Base-by-base conservation (phyloP, 164 flowering plant genomes). In the Buxus sempervirens region DNA sequence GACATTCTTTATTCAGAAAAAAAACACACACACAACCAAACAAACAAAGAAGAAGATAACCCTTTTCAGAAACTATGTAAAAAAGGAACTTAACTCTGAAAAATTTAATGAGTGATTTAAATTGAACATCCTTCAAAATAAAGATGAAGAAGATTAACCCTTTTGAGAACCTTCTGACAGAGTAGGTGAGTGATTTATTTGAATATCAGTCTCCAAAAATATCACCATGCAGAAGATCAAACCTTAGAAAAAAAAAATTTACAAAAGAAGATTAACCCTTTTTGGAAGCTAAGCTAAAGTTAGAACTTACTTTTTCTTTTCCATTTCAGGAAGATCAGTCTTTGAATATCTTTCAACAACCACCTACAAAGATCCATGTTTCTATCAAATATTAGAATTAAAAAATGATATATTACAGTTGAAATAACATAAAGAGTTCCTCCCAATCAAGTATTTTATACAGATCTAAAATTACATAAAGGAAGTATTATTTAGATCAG, bases 271-370 rank as follows among this genome's bases (percentile, higher is more conserved):
- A 41, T 25, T n/a, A 23, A 65, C n/a, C 21, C 5, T n/a, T 65
- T 19, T 7, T 8, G 23, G 58, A 60, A 26, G 36, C 6, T 24
- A 57, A 66, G 7, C 9, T 25, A 15, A 45, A 55, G 36, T 18
- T 61, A 54, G 23, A 56, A 64, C 89, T 67, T 73, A 88, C 94
- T 91, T 91, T 69, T 82, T 91, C 86, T 91, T 91, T 64, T 87
- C 94, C 81, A 91, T 72, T 41, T 79, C 83, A 51, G 91, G 94
- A 54, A 89, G 87, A 60, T 85, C 88, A 26, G 87, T 76, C 76
- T 77, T 86, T 36, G 87, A 66, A 72, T 83, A 87, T 66, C 80
- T 85, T 73, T 91, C 97, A 26, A 64, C 90, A 58, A 89, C 79
- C 58, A 91, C 90, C 94, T 91, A 76, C 65, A 73, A 51, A 65